Percentiles rank a stretch among this genome's conserved stretches.
Evolutionary conservation across 2,329 filamentous ascomycete species (phyloP).

Genomic region (Aaosphaeria arxii): DNA sequence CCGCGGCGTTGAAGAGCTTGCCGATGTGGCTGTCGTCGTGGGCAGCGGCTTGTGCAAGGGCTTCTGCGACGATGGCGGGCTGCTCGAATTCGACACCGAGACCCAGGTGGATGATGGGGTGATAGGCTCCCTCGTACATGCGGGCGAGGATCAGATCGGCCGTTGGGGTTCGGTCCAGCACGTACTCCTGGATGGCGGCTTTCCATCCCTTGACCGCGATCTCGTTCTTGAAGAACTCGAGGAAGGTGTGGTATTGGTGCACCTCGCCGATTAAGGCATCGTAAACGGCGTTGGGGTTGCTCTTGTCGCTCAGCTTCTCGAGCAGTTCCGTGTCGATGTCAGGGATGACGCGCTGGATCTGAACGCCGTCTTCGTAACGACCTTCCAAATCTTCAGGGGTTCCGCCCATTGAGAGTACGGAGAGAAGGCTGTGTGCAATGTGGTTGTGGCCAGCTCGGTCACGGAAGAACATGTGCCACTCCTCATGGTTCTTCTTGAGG

Average conservation of each 20-base stretch:
- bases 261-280: background rate
- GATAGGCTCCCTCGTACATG: slow-evolving; percentile 9
- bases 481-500: background rate
- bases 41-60: slow-evolving; percentile 16
- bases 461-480: background rate
- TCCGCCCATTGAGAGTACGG: slow-evolving; percentile 13
- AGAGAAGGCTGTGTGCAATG: slow-evolving; percentile 17
- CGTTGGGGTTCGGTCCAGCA: slow-evolving; percentile 2
- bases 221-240: slow-evolving; percentile 8
- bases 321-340: too few species aligned
- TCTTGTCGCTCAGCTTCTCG: slow-evolving; percentile 54
- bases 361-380: slow-evolving; percentile 6
- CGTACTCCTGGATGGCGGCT: slow-evolving; percentile 4
- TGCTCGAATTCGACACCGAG: slow-evolving; percentile 22
- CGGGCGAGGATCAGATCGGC: slow-evolving; percentile 5
- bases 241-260: slow-evolving; percentile 6
- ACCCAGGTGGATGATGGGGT: slow-evolving; percentile 22
- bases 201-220: slow-evolving; percentile 5
- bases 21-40: slow-evolving; percentile 46
- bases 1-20: slow-evolving; percentile 49
- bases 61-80: slow-evolving; percentile 18
- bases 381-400: slow-evolving; percentile 8
- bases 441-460: slow-evolving; percentile 1
- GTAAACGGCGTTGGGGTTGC: slow-evolving; percentile 53
- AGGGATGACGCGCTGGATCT: background rate